These are phyloP conservation scores for Rhodotorula diobovata DNA, from an alignment of 768 basidiomycete species.

Conservation along the genomic window DNA sequence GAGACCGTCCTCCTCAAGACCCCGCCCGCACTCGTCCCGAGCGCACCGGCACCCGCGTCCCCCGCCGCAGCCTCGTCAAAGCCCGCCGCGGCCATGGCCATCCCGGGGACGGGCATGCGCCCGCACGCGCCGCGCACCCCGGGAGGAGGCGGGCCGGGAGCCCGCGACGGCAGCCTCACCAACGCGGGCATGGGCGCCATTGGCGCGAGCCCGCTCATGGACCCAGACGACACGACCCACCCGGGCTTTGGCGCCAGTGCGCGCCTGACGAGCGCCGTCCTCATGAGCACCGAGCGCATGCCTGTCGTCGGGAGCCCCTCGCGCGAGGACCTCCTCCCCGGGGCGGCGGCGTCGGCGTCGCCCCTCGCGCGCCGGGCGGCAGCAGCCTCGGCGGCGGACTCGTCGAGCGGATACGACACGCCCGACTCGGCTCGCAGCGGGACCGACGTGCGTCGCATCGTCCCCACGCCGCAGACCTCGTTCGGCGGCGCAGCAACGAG, in stretches of 20 bases:
- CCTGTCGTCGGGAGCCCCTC: constrained; percentile 27
- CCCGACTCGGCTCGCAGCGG: background rate
- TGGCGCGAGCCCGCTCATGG: constrained; percentile 19
- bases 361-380: background rate
- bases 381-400: no score
- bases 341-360: no score
- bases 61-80: background rate
- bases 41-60: background rate
- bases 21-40: background rate
- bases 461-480: constrained; percentile 11
- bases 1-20: background rate
- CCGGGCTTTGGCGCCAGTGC: constrained; percentile 19
- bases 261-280: constrained; percentile 28
- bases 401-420: background rate
- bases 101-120: background rate
- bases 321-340: constrained; percentile 11
- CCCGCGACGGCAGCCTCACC: constrained; percentile 5
- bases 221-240: constrained; percentile 38
- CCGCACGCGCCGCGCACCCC: background rate
- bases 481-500: constrained; percentile 22
- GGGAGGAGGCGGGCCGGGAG: background rate
- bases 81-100: constrained; percentile 16
- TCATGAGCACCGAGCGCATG: constrained; percentile 34
- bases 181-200: constrained; percentile 17
- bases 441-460: background rate